Conservation (phyloP, 352 stramenopile species). For the Nothophytophthora sp. region DNA sequence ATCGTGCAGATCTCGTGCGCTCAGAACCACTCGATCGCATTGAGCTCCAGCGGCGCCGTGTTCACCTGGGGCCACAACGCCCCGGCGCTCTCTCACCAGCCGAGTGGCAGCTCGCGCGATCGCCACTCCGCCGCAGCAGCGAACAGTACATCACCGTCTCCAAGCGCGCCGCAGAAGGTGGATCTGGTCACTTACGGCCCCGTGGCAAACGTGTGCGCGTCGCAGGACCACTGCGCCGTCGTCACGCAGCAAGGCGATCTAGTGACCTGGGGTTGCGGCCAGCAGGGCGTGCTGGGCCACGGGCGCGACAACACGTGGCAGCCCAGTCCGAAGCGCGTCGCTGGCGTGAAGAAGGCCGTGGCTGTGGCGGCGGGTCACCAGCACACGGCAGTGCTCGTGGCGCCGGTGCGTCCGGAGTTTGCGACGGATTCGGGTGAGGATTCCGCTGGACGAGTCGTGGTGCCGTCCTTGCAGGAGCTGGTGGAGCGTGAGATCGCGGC, state of each 20-base stretch:
- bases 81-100: conserved; percentile 57
- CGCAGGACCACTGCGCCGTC: conserved; percentile 78
- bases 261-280: conserved; percentile 73
- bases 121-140: conserved; percentile 9
- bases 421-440: conserved; percentile 3
- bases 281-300: conserved; percentile 73
- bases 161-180: conserved; percentile 51
- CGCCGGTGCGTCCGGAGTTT: conserved; percentile 37
- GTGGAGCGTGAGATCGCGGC: conserved; percentile 50
- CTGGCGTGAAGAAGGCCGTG: conserved; percentile 72
- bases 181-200: conserved; percentile 42
- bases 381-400: conserved; percentile 74
- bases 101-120: conserved; percentile 5
- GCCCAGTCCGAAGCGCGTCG: conserved; percentile 73
- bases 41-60: conserved; percentile 60
- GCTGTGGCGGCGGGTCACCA: conserved; percentile 68
- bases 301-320: conserved; percentile 77
- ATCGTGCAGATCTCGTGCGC: conserved; percentile 77
- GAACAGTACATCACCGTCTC: conserved; percentile 20
- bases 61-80: conserved; percentile 81
- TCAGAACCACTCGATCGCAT: conserved; percentile 77
- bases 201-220: conserved; percentile 63
- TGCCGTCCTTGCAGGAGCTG: conserved; percentile 35
- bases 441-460: neutral
- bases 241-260: conserved; percentile 64